Conservation (phyloP, 1,139 yeast genomes). For the Zygosaccharomyces sapae region DNA sequence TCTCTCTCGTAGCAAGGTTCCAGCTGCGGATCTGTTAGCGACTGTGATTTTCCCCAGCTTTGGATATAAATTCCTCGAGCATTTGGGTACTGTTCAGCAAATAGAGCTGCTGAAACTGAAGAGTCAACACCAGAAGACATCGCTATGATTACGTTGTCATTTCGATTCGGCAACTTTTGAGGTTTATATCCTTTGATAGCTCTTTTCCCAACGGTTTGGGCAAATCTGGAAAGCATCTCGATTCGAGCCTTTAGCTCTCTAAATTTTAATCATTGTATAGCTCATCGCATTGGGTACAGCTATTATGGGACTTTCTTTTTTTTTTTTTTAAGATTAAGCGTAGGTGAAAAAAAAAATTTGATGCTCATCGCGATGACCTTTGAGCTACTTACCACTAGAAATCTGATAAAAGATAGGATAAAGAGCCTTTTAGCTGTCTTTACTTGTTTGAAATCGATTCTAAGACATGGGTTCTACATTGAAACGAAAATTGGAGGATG, state of each 20-base stretch:
- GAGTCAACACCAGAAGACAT: constrained; percentile 99
- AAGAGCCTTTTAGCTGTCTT: background rate
- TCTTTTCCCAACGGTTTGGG: constrained; percentile 13
- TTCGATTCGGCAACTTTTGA: constrained; percentile 46
- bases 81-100: constrained; percentile 44
- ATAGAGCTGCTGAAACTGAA: constrained; percentile 77
- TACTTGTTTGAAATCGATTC: no score
- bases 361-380: constrained; percentile 22
- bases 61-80: constrained; percentile 88
- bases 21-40: constrained; percentile 22
- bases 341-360: constrained; percentile 12
- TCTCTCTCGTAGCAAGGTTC: constrained; percentile 74
- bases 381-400: constrained; percentile 8
- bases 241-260: background rate
- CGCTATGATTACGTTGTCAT: constrained; percentile 71
- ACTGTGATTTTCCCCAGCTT: constrained; percentile 68
- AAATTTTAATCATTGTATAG: background rate
- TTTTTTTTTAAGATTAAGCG: background rate
- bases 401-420: background rate
- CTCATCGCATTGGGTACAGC: background rate
- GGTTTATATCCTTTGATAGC: constrained; percentile 20
- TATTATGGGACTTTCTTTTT: background rate
- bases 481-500: constrained; percentile 17
- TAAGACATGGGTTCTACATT: constrained; percentile 3
- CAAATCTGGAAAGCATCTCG: constrained; percentile 10